phyloP scores from a whole-genome alignment of 768 basidiomycete species.

The Serendipita sp. region DNA sequence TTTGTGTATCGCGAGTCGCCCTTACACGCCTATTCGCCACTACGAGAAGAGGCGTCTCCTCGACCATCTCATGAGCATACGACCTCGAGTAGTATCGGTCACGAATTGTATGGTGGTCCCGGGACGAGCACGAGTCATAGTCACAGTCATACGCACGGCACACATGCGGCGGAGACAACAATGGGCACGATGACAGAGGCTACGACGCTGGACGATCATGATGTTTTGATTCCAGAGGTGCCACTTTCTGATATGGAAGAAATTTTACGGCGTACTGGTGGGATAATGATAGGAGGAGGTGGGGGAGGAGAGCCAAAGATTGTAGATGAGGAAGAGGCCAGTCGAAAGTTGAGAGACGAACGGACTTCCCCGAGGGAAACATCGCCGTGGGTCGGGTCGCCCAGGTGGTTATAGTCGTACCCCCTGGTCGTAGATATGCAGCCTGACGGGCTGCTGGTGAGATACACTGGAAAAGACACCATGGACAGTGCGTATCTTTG shows the following conservation, averaged over 20 bases:
- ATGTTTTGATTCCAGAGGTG: background rate
- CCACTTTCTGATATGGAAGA: constrained; percentile 1
- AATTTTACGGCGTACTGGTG: background rate
- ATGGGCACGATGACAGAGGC: background rate
- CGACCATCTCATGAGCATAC: background rate
- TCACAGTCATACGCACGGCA: background rate
- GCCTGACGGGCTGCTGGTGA: too few relatives aligned
- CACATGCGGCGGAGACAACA: background rate
- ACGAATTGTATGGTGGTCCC: background rate
- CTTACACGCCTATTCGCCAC: background rate
- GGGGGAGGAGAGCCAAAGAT: background rate
- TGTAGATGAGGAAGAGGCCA: background rate
- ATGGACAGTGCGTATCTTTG: too few relatives aligned
- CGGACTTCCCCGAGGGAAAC: background rate
- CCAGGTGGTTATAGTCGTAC: background rate
- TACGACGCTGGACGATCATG: background rate
- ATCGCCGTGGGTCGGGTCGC: background rate
- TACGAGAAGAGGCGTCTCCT: background rate
- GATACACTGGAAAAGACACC: too few relatives aligned
- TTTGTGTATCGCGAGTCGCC: constrained; percentile 1
- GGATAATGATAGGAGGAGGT: background rate
- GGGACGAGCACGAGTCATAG: background rate
- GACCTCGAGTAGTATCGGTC: background rate
- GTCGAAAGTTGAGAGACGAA: background rate
- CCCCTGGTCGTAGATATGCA: background rate